A percentile compares a stretch with the other conserved stretches of the same genome.
phyloP scores from a whole-genome alignment of 352 stramenopile species.

The Elongisporangium undulatum region DNA sequence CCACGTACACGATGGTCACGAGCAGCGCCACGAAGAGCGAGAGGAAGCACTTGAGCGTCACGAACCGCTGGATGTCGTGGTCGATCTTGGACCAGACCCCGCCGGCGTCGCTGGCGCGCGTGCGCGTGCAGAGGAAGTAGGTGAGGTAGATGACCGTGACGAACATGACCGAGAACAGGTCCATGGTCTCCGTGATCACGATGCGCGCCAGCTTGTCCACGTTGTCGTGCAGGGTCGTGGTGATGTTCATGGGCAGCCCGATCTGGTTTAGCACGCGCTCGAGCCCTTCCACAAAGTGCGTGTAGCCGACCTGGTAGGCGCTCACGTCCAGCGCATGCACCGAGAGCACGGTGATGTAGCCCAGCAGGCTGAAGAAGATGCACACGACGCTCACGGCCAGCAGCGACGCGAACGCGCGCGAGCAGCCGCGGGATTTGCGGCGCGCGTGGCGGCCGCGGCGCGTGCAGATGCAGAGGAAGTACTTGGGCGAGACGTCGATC shows the following conservation, averaged over 20 bases:
- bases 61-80: constrained; percentile 86
- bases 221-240: constrained; percentile 86
- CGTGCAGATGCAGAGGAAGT: constrained; percentile 86
- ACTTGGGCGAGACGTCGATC: constrained; percentile 84
- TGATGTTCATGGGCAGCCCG: constrained; percentile 83
- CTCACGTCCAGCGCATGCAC: constrained; percentile 78
- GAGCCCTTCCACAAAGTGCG: constrained; percentile 54
- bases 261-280: constrained; percentile 69
- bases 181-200: constrained; percentile 86
- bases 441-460: constrained; percentile 66
- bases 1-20: constrained; percentile 88
- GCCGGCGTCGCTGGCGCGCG: constrained; percentile 74
- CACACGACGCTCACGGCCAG: constrained; percentile 82
- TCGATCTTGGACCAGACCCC: constrained; percentile 89
- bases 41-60: constrained; percentile 87
- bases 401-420: constrained; percentile 75
- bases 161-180: constrained; percentile 88
- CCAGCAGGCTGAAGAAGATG: constrained; percentile 82
- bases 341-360: constrained; percentile 86
- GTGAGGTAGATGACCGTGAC: constrained; percentile 88
- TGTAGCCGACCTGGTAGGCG: constrained; percentile 83
- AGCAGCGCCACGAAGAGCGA: constrained; percentile 85
- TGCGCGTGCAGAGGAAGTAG: constrained; percentile 86
- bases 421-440: constrained; percentile 75
- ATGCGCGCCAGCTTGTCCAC: constrained; percentile 84